Percentiles rank a stretch among this genome's conserved stretches.
Conservation (phyloP, 2,329 filamentous ascomycete genomes). For the Microsporum canis region DNA sequence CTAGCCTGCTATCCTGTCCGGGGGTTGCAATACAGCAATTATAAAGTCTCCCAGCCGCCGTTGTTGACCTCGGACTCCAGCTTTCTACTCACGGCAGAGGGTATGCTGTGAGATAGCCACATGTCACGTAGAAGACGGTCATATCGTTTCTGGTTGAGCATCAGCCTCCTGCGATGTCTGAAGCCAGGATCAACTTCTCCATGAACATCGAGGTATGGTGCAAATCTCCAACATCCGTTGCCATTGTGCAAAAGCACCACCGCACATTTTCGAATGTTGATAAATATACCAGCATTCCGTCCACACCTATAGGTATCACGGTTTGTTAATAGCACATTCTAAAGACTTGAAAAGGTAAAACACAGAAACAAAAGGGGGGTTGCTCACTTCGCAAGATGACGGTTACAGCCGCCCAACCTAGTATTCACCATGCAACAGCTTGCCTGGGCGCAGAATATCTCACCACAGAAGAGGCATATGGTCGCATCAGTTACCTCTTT, state of each 20-base stretch:
- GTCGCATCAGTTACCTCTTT: constrained; percentile 85
- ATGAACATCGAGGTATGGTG: constrained; percentile 90
- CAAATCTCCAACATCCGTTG: constrained; percentile 72
- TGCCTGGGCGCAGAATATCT: constrained; percentile 91
- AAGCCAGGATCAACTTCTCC: constrained; percentile 92
- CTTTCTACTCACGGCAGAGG: constrained; percentile 78
- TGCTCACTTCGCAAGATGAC: constrained; percentile 72
- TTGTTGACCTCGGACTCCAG: constrained; percentile 94
- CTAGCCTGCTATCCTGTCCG: too few species aligned
- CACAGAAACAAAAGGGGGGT: constrained; percentile 15
- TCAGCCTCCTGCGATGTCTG: constrained; percentile 75
- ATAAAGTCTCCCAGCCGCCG: constrained; percentile 78
- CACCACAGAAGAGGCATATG: constrained; percentile 87
- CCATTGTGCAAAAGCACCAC: constrained; percentile 74
- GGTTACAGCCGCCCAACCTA: constrained; percentile 71
- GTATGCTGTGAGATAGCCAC: constrained; percentile 78
- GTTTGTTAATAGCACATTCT: constrained; percentile 7
- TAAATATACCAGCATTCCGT: constrained; percentile 79
- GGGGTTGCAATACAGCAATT: constrained; percentile 7
- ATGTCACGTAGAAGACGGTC: constrained; percentile 75
- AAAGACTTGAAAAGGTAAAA: neutral
- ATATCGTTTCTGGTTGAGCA: constrained; percentile 86
- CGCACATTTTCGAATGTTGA: constrained; percentile 93
- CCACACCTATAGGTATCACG: constrained; percentile 54
- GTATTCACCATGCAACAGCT: constrained; percentile 68